A percentile compares a stretch with the other conserved stretches of the same genome.
phyloP scores from a whole-genome alignment of 306 rosid species.

The Fragaria vesca region DNA sequence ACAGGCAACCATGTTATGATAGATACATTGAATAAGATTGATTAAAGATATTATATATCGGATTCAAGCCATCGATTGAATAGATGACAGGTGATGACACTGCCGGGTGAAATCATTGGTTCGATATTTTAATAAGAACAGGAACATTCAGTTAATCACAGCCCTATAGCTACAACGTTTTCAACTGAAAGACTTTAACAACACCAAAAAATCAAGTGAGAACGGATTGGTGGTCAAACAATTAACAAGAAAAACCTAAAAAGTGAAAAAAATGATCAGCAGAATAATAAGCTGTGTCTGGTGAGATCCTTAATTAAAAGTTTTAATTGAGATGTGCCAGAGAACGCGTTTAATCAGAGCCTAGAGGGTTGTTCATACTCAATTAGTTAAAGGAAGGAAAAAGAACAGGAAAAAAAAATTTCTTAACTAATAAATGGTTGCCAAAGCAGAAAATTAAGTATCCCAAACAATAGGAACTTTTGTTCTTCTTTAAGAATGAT shows the following conservation, averaged over 20 bases:
- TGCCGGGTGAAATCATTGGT: neutral
- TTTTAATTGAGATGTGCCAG: neutral
- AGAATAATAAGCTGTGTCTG: neutral
- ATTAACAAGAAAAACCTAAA: neutral
- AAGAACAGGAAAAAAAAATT: neutral
- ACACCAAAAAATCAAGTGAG: neutral
- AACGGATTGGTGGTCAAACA: neutral
- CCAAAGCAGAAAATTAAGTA: neutral
- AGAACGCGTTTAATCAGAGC: neutral
- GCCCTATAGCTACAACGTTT: neutral
- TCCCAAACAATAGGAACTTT: neutral
- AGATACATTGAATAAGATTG: neutral
- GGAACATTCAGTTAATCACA: neutral
- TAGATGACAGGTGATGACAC: neutral
- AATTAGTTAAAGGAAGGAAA: neutral
- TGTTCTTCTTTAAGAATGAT: neutral
- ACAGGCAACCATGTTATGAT: neutral
- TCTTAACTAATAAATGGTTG: neutral
- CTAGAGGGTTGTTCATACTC: neutral
- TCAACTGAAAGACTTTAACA: neutral
- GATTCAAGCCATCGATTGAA: neutral
- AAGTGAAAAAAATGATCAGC: neutral
- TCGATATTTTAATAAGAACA: neutral
- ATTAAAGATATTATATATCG: neutral
- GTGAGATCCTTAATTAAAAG: neutral